Evolutionary conservation across 1,139 yeast genomes (phyloP), one percentile per base, ranked within the genome.

Genomic region (Cylindricascospora bacillispora): DNA sequence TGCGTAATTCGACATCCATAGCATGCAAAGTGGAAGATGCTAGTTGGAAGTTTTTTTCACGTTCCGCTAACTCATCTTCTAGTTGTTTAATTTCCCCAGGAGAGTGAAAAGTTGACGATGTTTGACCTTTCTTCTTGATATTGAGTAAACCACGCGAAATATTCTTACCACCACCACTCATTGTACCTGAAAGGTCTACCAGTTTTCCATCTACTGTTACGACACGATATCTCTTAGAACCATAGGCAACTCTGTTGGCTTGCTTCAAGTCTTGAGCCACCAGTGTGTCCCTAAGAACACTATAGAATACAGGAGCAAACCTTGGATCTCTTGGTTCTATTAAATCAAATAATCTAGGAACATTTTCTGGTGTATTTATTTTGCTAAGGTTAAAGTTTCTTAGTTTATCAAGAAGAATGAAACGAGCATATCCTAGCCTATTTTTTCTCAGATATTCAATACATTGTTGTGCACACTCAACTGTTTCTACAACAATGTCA

Each of bases 131-230:
- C 5, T 52, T 46, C 3, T 44, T 41, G 3, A 60, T 44, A 28
- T 47, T 54, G 63, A 62, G 58, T 19, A 60, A 51, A 11, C 65
- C 65, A 25, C 49, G 52, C 11, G 70, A 65, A 11, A 70, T 72
- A 27, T 67, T 62, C 28, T 67, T 70, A 32, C 97, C 97, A 56
- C 99, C 99, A 46, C 99, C 99, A 30, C 93, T 75, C 79, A 92
- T 78, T 2, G 97, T 81, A 56, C 99, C 99, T 2, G 94, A 80
- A n/a, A 79, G 73, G 48, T 86, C 97, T 34, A 92, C 89, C 20
- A 89, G 63, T 44, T 83, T 80, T 18, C 99, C 99, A 54, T 82
- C 94, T 11, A 85, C 56, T 0, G 98, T 83, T 0, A 92, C 98
- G 9, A 86, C 97, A 46, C 93, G 70, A 66, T 73, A 82, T 38